Base-by-base conservation (phyloP, 2,329 filamentous ascomycete genomes). In the Fusarium palustre region DNA sequence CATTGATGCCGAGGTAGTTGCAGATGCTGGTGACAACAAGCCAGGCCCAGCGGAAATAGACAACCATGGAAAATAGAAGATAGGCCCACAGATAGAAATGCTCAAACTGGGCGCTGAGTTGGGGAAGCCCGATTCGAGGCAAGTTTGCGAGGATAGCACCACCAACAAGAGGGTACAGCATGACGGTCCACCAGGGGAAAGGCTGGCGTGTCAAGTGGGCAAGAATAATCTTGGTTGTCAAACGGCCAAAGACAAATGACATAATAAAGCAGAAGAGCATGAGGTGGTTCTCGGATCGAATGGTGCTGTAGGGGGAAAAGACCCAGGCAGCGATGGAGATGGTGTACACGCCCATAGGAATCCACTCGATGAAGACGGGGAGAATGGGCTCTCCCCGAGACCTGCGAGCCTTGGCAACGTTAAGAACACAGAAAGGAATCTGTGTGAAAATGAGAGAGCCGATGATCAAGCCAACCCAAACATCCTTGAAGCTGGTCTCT, bases 201-300 rank as follows among this genome's bases (percentile, higher is more conserved):
- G 95, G 92, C 79, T 98, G 96, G 68, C 89, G 89, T 3, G 96
- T 96, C 53, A 99, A 85, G 80, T 99, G 96, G 4, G 96, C 95
- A 20, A 99, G 89, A 77, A 99, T 99, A 80, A 98, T 98, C 84
- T 98, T 99, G 39, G 96, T 99, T 0, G 96, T 98, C 91, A 99
- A 94, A 72, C 96, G 91, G 36, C 96, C 96, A 79, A 99, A 98
- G 62, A 97, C 96, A 75, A 98, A 94, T n/a, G 93, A 92, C 85
- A 98, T 92, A 63, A 93, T 97, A 64, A 97, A 81, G 83, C 94
- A 97, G 80, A 97, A 97, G 47, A 98, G 87, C 13, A 97, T 90
- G 2, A 99, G 87, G 76, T 96, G 92, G 81, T 98, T 97, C 64
- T 97, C 90, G 36, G 83, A 81, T 76, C 97, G 87, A 38, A 99